Percentiles rank a stretch among this genome's conserved stretches.
Evolutionary conservation across 2,329 filamentous ascomycete genomes (phyloP).

Genomic region (Fusarium buharicum): DNA sequence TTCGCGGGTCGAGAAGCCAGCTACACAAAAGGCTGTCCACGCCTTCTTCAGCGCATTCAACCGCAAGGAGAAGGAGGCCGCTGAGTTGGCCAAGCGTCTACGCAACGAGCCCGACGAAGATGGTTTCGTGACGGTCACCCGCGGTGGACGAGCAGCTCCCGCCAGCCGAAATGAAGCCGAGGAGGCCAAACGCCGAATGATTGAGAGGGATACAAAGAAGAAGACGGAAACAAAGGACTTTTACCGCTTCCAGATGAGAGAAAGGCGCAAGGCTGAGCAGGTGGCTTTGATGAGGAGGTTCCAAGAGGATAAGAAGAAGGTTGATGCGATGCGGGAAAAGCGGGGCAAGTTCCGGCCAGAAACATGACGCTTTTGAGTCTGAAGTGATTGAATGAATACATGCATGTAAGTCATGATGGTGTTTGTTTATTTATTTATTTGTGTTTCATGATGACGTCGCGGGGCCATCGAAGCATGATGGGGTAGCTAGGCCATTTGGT

Average conservation of each 20-base stretch:
- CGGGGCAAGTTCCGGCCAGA: conserved; percentile 70
- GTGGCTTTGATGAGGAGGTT: conserved; percentile 75
- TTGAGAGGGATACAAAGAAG: conserved; percentile 71
- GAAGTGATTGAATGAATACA: conserved; percentile 7
- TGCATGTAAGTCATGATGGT: conserved; percentile 29
- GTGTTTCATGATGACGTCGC: conserved; percentile 61
- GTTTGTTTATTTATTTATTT: neutral
- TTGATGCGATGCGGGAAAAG: conserved; percentile 76
- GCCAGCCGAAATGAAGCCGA: conserved; percentile 78
- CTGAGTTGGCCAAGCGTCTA: conserved; percentile 69
- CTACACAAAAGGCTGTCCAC: conserved; percentile 80
- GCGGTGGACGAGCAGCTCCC: conserved; percentile 78
- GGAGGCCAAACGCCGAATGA: conserved; percentile 66
- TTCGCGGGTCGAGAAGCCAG: conserved; percentile 73
- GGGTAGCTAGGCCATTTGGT: conserved; percentile 35
- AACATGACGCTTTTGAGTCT: conserved; percentile 46
- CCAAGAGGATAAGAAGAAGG: conserved; percentile 78
- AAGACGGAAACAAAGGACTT: conserved; percentile 76
- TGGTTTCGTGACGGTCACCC: conserved; percentile 91
- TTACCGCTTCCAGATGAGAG: conserved; percentile 84
- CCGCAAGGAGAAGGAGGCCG: conserved; percentile 72
- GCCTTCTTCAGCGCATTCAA: conserved; percentile 88
- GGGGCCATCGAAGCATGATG: conserved; percentile 60
- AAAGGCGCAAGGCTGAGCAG: conserved; percentile 81
- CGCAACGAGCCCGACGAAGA: conserved; percentile 90